These are phyloP conservation scores for Phytophthora megakarya DNA, from an alignment of 352 stramenopile genomes.

Conservation along the genomic window DNA sequence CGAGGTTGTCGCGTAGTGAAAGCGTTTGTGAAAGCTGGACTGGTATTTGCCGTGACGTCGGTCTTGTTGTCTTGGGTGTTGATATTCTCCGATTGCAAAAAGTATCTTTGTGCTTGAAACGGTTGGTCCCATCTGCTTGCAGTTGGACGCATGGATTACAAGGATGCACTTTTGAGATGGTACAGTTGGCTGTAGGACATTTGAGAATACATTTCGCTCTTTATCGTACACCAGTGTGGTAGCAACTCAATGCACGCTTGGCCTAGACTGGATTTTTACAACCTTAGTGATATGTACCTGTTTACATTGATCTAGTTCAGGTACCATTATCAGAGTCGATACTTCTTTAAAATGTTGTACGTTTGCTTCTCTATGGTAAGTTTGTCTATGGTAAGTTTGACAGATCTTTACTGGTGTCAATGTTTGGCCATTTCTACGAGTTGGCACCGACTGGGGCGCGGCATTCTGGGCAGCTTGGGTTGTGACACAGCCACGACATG, in stretches of 20 bases:
- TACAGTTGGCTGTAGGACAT: not conserved
- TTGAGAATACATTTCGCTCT: no score
- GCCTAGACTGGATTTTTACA: no score
- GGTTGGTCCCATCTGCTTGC: not conserved
- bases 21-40: no score
- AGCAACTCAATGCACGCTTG: no score
- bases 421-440: conserved; percentile 4
- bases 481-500: conserved; percentile 69
- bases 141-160: no score
- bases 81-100: conserved; percentile 2
- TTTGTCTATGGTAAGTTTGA: not conserved
- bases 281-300: no score
- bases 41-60: no score
- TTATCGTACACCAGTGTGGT: no score
- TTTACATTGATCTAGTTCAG: no score
- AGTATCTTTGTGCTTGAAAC: conserved; percentile 9
- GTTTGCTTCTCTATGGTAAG: conserved; percentile 5
- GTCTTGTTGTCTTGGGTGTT: not conserved
- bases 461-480: conserved; percentile 62
- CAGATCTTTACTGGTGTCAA: not conserved
- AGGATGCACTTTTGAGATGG: not conserved
- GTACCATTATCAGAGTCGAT: not conserved
- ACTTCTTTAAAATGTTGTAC: not conserved
- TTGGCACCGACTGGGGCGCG: conserved; percentile 41
- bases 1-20: no score